Base-by-base conservation (phyloP, 2,329 filamentous ascomycete genomes). In the Microdochium trichocladiopsis region DNA sequence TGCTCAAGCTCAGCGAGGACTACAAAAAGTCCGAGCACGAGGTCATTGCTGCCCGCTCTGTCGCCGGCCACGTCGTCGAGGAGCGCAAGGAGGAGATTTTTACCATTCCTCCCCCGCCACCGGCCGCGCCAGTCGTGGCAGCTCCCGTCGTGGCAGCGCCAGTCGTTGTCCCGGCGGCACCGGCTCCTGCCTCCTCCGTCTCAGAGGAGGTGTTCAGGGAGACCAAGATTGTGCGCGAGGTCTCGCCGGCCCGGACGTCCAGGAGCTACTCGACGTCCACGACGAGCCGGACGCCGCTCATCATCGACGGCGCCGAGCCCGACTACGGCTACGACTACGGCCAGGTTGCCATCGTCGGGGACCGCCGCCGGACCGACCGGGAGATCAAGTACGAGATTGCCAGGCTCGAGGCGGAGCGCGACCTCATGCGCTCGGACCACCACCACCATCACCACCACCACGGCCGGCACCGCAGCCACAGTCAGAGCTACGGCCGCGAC, bases 1-100 rank as follows among this genome's bases (percentile, higher is more conserved):
- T 96, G 47, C 87, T 96, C 61, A 86, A 83, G 61, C 75, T 91
- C 49, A 95, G 90, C 68, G 88, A 91, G 62, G 83, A 87, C 28
- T 91, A 90, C 69, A 84, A 79, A 64, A 79, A 80, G 63, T 73
- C 69, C 31, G 75, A 78, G 52, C 59, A 69, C 43, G 75, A 78
- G 59, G 59, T 78, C 25, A 56, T 67, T 41, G 69, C 72, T 22
- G 69, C 72, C 50, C 72, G 77, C 52, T 77, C 78, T 41, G 69
- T 72, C 28, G 67, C 72, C 2, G 77, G 72, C 49, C 71, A 71
- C 18, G 54, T 79, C 12, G 52, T 76, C 33, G 74, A 80, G 60
- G 77, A 82, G 63, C 74, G 71, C 55, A 68, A 63, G 52, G 68
- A 70, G 56, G 77, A 76, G 53, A 57, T 75, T 3, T 67, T 72